Evolutionary conservation across 2,329 filamentous ascomycete species (phyloP).

Genomic region (Venturia effusa): DNA sequence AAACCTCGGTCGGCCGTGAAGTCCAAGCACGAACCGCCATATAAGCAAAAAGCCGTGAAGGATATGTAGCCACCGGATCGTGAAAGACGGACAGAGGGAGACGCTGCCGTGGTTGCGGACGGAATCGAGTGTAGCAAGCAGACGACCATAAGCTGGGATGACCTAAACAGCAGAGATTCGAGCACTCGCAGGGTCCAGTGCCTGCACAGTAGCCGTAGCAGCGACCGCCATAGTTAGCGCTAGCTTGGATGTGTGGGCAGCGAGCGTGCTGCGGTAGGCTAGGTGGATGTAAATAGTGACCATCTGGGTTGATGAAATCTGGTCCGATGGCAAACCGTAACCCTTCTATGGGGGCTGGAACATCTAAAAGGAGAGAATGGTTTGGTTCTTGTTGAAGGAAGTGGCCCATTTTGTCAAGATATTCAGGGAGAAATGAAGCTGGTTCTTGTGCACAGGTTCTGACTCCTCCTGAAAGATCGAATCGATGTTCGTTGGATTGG

Average conservation of each 20-base stretch:
- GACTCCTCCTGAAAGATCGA: background rate
- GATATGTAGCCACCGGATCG: background rate
- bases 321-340: background rate
- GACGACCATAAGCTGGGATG: background rate
- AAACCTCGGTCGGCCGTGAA: background rate
- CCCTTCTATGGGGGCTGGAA: background rate
- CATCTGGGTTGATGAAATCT: background rate
- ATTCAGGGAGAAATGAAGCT: background rate
- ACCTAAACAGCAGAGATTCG: background rate
- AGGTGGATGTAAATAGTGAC: background rate
- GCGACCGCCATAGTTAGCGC: background rate
- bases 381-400: background rate
- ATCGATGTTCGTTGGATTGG: background rate
- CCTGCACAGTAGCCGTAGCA: background rate
- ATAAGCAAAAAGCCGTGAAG: background rate
- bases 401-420: background rate
- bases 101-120: background rate
- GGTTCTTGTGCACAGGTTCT: background rate
- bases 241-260: background rate
- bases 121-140: background rate
- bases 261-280: background rate
- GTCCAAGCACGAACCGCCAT: background rate
- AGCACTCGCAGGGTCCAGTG: background rate
- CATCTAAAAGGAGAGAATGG: background rate
- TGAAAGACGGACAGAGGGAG: background rate